Percentiles rank a stretch among this genome's conserved stretches.
Evolutionary conservation across 208 protist species (phyloP).

Genomic region (Acanthamoeba sp.): DNA sequence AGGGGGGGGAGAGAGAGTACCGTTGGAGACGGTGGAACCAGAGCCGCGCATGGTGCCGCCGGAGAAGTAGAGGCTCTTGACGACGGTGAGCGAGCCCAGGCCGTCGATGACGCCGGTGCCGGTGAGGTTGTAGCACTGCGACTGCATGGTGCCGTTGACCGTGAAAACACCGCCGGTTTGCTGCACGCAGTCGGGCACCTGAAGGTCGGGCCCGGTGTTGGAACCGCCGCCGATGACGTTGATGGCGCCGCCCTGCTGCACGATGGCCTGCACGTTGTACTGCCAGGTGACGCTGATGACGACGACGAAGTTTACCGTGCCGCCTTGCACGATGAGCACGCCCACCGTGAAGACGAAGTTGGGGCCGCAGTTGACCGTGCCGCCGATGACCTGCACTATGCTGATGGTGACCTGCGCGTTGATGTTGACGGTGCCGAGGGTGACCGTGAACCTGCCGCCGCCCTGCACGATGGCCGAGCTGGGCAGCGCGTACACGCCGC

Average conservation of each 20-base stretch:
- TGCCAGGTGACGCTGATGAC: slow-evolving; percentile 34
- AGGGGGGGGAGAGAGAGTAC: too few species aligned
- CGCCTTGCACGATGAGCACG: slow-evolving; percentile 40
- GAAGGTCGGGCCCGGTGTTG: neutral
- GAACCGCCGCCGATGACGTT: slow-evolving; percentile 6
- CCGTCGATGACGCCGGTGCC: slow-evolving; percentile 29
- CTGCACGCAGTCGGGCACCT: slow-evolving; percentile 34
- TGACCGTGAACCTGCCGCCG: slow-evolving; percentile 56
- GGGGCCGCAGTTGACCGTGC: slow-evolving; percentile 58
- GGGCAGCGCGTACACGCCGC: slow-evolving; percentile 52
- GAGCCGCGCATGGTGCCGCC: slow-evolving; percentile 64
- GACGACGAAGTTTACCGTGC: slow-evolving; percentile 61
- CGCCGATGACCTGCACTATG: slow-evolving; percentile 66
- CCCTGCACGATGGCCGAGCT: slow-evolving; percentile 17
- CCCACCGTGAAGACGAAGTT: slow-evolving; percentile 57
- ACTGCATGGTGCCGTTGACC: slow-evolving; percentile 31
- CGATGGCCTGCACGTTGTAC: slow-evolving; percentile 55
- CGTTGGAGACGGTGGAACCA: slow-evolving; percentile 23
- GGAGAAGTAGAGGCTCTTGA: neutral
- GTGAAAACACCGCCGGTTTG: slow-evolving; percentile 25
- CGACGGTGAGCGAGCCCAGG: slow-evolving; percentile 38
- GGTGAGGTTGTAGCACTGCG: slow-evolving; percentile 47
- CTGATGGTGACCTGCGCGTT: slow-evolving; percentile 40
- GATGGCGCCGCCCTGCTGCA: slow-evolving; percentile 52
- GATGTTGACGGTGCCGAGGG: neutral